These are phyloP conservation scores for Xylaria arbuscula DNA, from an alignment of 2,329 filamentous ascomycete species.

Conservation along the genomic window DNA sequence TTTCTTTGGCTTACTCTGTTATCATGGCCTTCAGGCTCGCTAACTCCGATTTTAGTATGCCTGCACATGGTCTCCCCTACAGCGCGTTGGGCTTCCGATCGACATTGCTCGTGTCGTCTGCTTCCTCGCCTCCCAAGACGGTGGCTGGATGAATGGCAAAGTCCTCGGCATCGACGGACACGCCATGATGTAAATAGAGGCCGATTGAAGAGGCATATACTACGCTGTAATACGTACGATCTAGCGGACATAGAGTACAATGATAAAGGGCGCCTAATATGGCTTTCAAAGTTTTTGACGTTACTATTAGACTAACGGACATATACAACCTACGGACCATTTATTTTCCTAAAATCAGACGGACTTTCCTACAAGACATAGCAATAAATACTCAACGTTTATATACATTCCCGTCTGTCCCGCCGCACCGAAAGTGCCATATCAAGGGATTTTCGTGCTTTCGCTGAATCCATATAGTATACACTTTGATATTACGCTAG, in stretches of 20 bases:
- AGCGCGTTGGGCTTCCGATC: slow-evolving; percentile 73
- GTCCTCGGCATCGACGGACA: slow-evolving; percentile 49
- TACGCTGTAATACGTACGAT: slow-evolving; percentile 4
- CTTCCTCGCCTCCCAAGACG: slow-evolving; percentile 61
- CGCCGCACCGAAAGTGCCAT: not conserved
- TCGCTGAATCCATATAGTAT: not conserved
- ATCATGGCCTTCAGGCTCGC: not conserved
- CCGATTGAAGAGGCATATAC: not conserved
- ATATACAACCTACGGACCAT: not conserved
- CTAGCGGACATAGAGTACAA: slow-evolving; percentile 4
- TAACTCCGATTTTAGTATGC: slow-evolving; percentile 59
- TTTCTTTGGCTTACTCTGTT: not conserved
- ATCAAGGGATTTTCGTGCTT: not conserved
- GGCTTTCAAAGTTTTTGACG: not conserved
- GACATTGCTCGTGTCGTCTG: slow-evolving; percentile 75
- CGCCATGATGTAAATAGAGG: slow-evolving; percentile 47
- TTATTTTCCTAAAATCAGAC: not conserved
- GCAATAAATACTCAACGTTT: not conserved
- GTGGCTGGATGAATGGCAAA: slow-evolving; percentile 60
- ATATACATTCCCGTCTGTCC: not conserved
- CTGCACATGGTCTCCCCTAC: slow-evolving; percentile 71
- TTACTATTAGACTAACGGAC: slow-evolving; percentile 6
- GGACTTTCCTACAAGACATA: not conserved
- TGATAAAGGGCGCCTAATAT: not conserved
- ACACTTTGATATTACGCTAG: not conserved